These are phyloP conservation scores for Pyrrhoderma noxium DNA, from an alignment of 1,284 basidiomycete genomes.

Conservation along the genomic window DNA sequence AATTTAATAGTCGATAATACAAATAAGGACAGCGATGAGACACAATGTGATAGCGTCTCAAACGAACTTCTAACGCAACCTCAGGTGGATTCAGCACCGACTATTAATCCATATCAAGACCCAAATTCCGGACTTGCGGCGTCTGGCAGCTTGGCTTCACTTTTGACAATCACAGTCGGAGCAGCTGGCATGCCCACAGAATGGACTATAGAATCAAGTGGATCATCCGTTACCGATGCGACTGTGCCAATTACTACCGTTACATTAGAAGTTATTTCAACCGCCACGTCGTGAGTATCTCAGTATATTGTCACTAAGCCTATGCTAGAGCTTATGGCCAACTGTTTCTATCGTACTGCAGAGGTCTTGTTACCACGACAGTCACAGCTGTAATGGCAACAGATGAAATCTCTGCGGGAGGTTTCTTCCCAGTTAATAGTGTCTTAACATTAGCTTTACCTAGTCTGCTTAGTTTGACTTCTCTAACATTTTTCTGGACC, in stretches of 20 bases:
- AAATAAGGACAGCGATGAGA: constrained; percentile 7
- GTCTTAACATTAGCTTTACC: not conserved
- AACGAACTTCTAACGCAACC: constrained; percentile 35
- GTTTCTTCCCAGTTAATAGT: constrained; percentile 17
- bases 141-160: constrained; percentile 8
- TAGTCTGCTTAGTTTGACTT: not conserved
- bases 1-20: constrained; percentile 35
- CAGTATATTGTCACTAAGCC: not conserved
- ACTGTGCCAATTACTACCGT: constrained; percentile 13
- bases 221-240: constrained; percentile 9
- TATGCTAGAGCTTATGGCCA: not conserved
- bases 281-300: constrained; percentile 10
- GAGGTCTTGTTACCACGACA: constrained; percentile 11
- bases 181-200: constrained; percentile 17
- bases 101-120: constrained; percentile 19
- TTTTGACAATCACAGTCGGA: constrained; percentile 14
- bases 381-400: constrained; percentile 16
- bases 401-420: constrained; percentile 14
- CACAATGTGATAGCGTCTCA: constrained; percentile 15
- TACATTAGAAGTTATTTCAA: constrained; percentile 14
- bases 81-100: constrained; percentile 27
- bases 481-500: not conserved
- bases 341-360: not conserved
- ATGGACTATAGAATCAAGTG: constrained; percentile 17
- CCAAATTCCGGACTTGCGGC: constrained; percentile 20